phyloP scores from a whole-genome alignment of 2,329 filamentous ascomycete genomes.

The Elsinoe ampelina region DNA sequence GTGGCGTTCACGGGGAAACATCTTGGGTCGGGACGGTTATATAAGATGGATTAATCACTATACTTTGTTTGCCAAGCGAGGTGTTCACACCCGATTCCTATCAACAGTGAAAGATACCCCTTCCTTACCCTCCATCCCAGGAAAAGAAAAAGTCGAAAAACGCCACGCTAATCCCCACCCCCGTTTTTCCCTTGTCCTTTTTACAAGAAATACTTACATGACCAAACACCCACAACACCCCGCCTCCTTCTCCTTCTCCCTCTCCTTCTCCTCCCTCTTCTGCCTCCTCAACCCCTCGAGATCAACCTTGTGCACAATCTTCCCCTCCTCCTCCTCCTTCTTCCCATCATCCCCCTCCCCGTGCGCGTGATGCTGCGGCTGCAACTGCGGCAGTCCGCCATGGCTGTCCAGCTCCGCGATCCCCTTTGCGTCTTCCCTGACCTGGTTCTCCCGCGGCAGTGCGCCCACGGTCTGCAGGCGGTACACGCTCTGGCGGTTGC shows the following conservation, averaged over 20 bases:
- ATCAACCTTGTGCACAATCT: conserved; percentile 43
- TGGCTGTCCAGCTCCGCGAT: background rate
- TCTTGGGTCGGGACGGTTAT: background rate
- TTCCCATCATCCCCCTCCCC: background rate
- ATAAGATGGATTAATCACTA: background rate
- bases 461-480: conserved; percentile 24
- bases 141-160: background rate
- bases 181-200: too few species aligned
- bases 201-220: conserved; percentile 47
- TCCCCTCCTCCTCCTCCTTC: conserved; percentile 18
- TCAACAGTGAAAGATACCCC: too few species aligned
- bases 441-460: conserved; percentile 5
- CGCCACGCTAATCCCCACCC: background rate
- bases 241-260: conserved; percentile 44
- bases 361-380: background rate
- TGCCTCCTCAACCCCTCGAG: conserved; percentile 22
- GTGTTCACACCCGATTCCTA: too few species aligned
- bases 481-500: conserved; percentile 18
- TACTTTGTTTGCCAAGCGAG: too few species aligned
- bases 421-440: conserved; percentile 5
- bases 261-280: conserved; percentile 38
- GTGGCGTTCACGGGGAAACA: too few species aligned
- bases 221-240: conserved; percentile 64
- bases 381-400: background rate
- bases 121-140: too few species aligned